Base-by-base conservation (phyloP, 1,139 yeast genomes). In the Blastobotrys arbuscula region DNA sequence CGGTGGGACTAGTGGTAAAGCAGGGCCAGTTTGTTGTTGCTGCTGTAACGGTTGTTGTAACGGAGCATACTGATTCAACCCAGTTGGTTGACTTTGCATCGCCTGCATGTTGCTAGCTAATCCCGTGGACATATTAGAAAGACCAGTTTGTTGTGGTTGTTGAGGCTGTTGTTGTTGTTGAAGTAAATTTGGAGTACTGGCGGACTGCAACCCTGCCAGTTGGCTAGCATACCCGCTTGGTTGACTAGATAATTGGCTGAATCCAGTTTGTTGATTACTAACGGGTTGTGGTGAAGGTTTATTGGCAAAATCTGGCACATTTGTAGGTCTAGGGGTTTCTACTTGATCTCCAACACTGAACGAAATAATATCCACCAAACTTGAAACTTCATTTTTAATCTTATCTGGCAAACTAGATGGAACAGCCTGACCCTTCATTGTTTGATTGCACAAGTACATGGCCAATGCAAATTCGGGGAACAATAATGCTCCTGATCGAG, bases 381-480 rank as follows among this genome's bases (percentile, higher is more conserved):
- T 80, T 44, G 82, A 76, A 9, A 92, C 97, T 66, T 92, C 97
- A 62, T 87, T 86, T 58, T 72, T 72, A 71, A 90, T 79, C 56
- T 77, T 81, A 18, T 78, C 78, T 20, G 95, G 96, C 54, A 92
- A 69, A 26, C 72, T 73, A 36, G 74, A 73, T 1, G 98, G 97
- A 50, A 90, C 72, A 1, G 83, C 72, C 51, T 83, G 86, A 23
- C 96, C 96, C 59, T 81, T 80, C 58, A 87, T 73, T 0, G 84
- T 84, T 62, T 80, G 68, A 56, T 87, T 85, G 63, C 96, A 89
- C 56, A 92, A 74, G 65, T 88, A 95, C 74, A 92, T 81, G 16
- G 96, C 95, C 59, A 90, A 74, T 12, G 96, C 96, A 71, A 92
- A 92, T 65, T 92, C 97, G 0, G 98, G 98, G 61, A 90, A 92